Base-by-base conservation (phyloP, 257 asterid species). In the Orobanche coerulescens region DNA sequence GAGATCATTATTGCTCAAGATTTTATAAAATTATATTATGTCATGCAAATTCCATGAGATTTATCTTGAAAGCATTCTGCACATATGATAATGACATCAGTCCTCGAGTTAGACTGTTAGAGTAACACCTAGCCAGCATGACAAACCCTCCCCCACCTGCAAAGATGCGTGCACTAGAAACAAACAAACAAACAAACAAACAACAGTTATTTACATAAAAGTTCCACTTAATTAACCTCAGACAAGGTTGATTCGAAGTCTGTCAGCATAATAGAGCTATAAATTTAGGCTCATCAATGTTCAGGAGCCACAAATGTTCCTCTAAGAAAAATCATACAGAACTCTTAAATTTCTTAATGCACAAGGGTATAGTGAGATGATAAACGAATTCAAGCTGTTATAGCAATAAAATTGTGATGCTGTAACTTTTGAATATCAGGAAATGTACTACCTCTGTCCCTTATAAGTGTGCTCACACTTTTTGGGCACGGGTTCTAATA, bases 331-430 rank as follows among this genome's bases (percentile, higher is more conserved):
- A 36, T 2, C 65, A 59, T 13, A 40, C 46, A 24, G 65, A 58
- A 11, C 50, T 58, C 25, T 55, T 55, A 3, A 44, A 16, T 36
- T 51, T 20, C 63, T 16, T 11, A 68, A 40, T 50, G 67, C 14
- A 40, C 34, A 59, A 60, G 57, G 44, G 40, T 59, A 25, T 6
- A 66, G 30, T 51, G 61, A 51, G 36, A 37, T 37, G 40, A 50
- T 16, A 39, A 53, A 22, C 8, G 19, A 58, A 34, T 30, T 40
- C 54, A 63, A 15, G 51, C 53, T 56, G 26, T 31, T 43, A 33
- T 24, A 46, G 33, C 48, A 33, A 30, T 28, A 53, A 14, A 33
- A 48, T 26, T 47, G 65, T 13, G 56, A 64, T 26, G 52, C 16
- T 28, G 10, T 20, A 19, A 44, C 34, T 43, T 39, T 34, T 37